A percentile compares a stretch with the other conserved stretches of the same genome.
These are phyloP conservation scores for Xerocomus nothofagi DNA, from an alignment of 1,284 basidiomycete species.

Conservation along the genomic window DNA sequence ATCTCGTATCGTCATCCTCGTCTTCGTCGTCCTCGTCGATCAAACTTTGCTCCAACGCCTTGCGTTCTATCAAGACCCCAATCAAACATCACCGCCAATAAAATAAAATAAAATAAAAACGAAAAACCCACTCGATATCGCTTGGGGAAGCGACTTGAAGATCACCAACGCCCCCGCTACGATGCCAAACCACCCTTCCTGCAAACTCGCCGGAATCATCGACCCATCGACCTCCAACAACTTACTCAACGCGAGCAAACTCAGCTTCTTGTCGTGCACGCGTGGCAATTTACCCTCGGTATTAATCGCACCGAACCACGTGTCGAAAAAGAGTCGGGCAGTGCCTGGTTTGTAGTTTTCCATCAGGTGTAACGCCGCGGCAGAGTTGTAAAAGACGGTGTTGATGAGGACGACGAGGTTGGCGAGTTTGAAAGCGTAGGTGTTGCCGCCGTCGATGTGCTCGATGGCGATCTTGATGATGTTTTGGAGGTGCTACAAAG, in stretches of 20 bases:
- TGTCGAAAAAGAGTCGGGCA: slow-evolving; percentile 73
- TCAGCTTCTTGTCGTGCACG: slow-evolving; percentile 91
- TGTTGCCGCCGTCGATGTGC: slow-evolving; percentile 59
- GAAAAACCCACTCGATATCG: slow-evolving; percentile 56
- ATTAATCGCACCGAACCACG: slow-evolving; percentile 76
- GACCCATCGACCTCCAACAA: slow-evolving; percentile 67
- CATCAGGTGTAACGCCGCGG: slow-evolving; percentile 74
- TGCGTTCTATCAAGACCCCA: slow-evolving; percentile 49
- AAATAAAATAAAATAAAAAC: not conserved
- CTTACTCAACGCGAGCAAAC: slow-evolving; percentile 72
- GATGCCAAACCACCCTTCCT: slow-evolving; percentile 73
- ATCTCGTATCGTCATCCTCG: slow-evolving; percentile 53
- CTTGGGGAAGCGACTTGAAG: slow-evolving; percentile 74
- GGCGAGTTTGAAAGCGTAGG: slow-evolving; percentile 68
- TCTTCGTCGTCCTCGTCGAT: slow-evolving; percentile 64
- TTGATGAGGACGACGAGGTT: slow-evolving; percentile 85
- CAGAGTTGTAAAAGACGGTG: slow-evolving; percentile 82
- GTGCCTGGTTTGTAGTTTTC: slow-evolving; percentile 59
- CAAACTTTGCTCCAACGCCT: slow-evolving; percentile 58
- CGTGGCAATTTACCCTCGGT: slow-evolving; percentile 65
- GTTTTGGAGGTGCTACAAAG: slow-evolving; percentile 44
- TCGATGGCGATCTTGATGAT: slow-evolving; percentile 65
- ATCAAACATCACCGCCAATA: slow-evolving; percentile 7
- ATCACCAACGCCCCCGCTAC: slow-evolving; percentile 67
- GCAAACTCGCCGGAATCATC: slow-evolving; percentile 56